Percentiles rank a stretch among this genome's conserved stretches.
Conservation (phyloP, 164 flowering plant species). For the Macadamia tetraphylla region DNA sequence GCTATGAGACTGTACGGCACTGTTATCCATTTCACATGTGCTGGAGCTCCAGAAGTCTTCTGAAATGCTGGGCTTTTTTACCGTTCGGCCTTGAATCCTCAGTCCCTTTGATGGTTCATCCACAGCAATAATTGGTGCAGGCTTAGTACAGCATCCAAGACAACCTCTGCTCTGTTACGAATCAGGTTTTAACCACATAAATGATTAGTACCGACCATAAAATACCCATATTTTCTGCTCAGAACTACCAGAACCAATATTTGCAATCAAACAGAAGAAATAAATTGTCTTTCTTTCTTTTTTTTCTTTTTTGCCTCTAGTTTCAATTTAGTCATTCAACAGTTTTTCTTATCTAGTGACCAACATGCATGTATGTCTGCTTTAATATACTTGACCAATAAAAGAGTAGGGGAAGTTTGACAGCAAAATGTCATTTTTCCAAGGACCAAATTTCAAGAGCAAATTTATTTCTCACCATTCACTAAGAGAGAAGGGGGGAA, state of each 20-base stretch:
- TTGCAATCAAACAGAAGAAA: not conserved
- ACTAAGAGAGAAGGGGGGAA: too few species aligned
- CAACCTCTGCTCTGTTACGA: constrained; percentile 86
- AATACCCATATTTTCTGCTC: not conserved
- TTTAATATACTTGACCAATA: too few species aligned
- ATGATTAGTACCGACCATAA: constrained; percentile 21
- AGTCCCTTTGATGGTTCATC: constrained; percentile 73
- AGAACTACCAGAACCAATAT: not conserved
- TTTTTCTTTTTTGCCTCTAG: too few species aligned
- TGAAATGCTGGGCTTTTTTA: constrained; percentile 49
- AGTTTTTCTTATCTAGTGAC: too few species aligned
- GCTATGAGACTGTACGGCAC: constrained; percentile 67
- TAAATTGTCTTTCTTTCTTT: not conserved
- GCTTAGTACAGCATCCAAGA: constrained; percentile 67
- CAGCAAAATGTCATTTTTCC: too few species aligned
- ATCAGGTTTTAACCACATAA: constrained; percentile 34
- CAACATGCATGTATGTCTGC: too few species aligned
- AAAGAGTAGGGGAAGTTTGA: too few species aligned
- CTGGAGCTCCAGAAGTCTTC: constrained; percentile 91
- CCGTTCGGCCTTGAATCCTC: constrained; percentile 51
- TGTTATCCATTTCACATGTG: constrained; percentile 66
- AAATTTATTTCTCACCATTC: too few species aligned
- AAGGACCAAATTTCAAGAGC: too few species aligned
- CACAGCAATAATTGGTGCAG: constrained; percentile 53
- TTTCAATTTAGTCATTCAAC: too few species aligned